Evolutionary conservation across 768 basidiomycete genomes (phyloP).

Genomic region (Kwoniella dejecticola): DNA sequence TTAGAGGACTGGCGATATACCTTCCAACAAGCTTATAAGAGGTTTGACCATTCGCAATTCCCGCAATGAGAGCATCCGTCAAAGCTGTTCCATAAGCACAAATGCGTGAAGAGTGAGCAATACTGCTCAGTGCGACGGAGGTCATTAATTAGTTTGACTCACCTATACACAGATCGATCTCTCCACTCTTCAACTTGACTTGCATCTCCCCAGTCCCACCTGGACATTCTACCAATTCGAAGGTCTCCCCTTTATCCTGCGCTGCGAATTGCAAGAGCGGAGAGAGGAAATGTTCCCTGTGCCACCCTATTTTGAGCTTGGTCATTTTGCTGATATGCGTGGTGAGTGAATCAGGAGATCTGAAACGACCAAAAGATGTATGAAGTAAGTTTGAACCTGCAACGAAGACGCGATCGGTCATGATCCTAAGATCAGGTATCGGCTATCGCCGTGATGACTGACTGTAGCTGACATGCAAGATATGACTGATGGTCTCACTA

Average conservation of each 20-base stretch:
- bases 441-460: neutral
- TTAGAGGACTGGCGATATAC: constrained; percentile 83
- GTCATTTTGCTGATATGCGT: neutral
- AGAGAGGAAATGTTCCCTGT: constrained; percentile 74
- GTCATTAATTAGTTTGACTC: constrained; percentile 4
- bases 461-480: too few species aligned
- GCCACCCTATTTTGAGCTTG: constrained; percentile 53
- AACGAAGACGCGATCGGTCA: too few species aligned
- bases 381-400: too few species aligned
- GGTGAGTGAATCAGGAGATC: neutral
- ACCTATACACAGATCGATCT: constrained; percentile 52
- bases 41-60: constrained; percentile 83
- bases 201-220: constrained; percentile 58
- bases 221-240: constrained; percentile 85
- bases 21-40: constrained; percentile 90
- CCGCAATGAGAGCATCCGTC: constrained; percentile 87
- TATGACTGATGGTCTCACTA: too few species aligned
- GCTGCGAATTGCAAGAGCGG: constrained; percentile 84
- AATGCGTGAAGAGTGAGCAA: constrained; percentile 59
- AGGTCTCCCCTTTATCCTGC: constrained; percentile 68
- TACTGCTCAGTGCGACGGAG: constrained; percentile 48
- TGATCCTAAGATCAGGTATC: too few species aligned
- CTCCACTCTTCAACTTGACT: constrained; percentile 53
- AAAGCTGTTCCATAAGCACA: constrained; percentile 70
- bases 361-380: too few species aligned